Conservation (phyloP, 78 protist genomes). For the Dictyostelium intermedium region DNA sequence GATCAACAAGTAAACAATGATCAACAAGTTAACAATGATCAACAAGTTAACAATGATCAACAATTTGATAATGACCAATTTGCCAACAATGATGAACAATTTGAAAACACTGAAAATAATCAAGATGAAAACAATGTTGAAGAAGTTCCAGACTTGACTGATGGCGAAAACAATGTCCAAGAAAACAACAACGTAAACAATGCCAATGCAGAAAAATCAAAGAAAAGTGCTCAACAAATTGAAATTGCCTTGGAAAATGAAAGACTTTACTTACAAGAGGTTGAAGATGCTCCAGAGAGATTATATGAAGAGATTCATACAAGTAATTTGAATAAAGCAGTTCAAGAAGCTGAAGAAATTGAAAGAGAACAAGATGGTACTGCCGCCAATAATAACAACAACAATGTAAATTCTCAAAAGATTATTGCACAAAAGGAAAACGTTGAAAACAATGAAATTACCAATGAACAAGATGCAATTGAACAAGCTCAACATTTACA, state of each 20-base stretch:
- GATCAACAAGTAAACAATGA: not conserved
- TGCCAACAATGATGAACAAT: not conserved
- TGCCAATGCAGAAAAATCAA: not conserved
- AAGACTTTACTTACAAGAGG: not conserved
- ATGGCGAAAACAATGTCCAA: not conserved
- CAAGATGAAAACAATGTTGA: not conserved
- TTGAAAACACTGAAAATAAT: not conserved
- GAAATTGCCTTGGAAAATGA: not conserved
- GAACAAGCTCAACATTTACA: not conserved
- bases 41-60: not conserved
- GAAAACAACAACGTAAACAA: not conserved
- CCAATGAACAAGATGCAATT: not conserved
- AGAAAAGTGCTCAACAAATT: not conserved
- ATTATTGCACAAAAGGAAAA: not conserved
- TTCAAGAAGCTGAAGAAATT: not conserved
- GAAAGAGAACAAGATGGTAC: not conserved
- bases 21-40: not conserved
- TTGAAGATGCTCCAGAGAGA: not conserved
- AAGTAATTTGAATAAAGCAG: not conserved
- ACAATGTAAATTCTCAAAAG: not conserved
- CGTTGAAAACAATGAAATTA: not conserved
- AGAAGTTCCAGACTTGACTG: not conserved
- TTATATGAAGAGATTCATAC: not conserved
- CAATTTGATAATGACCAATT: not conserved
- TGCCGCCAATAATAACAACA: not conserved